Conservation (phyloP, 768 basidiomycete species). For the Naganishia vaughanmartiniae region DNA sequence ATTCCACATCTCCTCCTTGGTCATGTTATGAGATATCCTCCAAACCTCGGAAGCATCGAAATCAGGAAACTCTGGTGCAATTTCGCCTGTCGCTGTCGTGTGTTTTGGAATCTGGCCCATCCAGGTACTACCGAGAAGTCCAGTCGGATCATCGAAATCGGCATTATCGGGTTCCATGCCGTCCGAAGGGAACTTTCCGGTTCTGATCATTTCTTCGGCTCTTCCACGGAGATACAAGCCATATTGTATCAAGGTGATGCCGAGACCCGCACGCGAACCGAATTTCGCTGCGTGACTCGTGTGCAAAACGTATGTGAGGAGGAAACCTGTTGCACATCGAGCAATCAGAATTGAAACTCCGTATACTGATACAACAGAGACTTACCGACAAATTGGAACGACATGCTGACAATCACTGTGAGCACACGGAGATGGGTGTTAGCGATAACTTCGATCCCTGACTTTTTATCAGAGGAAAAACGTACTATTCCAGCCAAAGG, state of each 20-base stretch:
- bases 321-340: conserved; percentile 48
- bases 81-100: conserved; percentile 4
- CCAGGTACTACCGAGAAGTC: conserved; percentile 24
- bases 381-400: conserved; percentile 86
- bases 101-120: conserved; percentile 23
- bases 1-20: conserved; percentile 40
- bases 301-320: conserved; percentile 79
- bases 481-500: conserved; percentile 51
- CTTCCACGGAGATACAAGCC: conserved; percentile 69
- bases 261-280: conserved; percentile 92
- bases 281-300: conserved; percentile 86
- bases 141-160: conserved; percentile 31
- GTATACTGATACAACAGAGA: not conserved
- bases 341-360: not conserved
- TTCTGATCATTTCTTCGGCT: conserved; percentile 53
- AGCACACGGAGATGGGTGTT: not conserved
- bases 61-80: conserved; percentile 27
- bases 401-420: conserved; percentile 75
- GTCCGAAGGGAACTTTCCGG: conserved; percentile 45
- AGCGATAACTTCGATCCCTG: conserved; percentile 6
- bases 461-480: not conserved
- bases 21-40: conserved; percentile 45
- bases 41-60: conserved; percentile 42
- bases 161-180: conserved; percentile 31
- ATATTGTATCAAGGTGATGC: conserved; percentile 88